Evolutionary conservation across 139 green algal genomes (phyloP).

Genomic region (Chloropicon primus): DNA sequence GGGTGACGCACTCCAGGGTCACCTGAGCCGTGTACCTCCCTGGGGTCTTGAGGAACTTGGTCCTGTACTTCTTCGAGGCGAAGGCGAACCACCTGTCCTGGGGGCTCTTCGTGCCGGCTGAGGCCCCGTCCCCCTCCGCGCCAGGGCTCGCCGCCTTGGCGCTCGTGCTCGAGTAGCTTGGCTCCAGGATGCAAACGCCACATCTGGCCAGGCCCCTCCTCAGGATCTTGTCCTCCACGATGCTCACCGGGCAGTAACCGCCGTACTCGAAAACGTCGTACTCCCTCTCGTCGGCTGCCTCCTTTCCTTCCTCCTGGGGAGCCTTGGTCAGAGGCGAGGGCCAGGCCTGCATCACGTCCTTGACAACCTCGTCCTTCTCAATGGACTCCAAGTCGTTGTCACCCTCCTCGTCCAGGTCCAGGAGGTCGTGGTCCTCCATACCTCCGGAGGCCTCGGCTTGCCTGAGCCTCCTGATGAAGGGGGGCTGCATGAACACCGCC

Average conservation of each 20-base stretch:
- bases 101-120: background rate
- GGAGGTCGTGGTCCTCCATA: background rate
- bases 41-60: background rate
- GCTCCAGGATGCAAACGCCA: background rate
- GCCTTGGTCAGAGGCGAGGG: background rate
- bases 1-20: background rate
- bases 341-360: background rate
- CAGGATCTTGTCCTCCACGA: background rate
- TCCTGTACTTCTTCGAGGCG: background rate
- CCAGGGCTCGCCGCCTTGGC: background rate
- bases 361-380: background rate
- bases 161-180: background rate
- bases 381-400: background rate
- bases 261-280: background rate
- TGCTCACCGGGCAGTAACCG: slow-evolving; percentile 10
- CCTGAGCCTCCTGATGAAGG: background rate
- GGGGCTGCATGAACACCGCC: background rate
- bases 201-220: background rate
- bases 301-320: background rate
- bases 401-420: background rate
- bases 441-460: background rate
- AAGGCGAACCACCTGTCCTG: background rate
- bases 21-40: background rate
- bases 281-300: background rate
- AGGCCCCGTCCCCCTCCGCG: background rate